Conservation (phyloP, 1,284 basidiomycete genomes). For the Ganoderma multipileum region DNA sequence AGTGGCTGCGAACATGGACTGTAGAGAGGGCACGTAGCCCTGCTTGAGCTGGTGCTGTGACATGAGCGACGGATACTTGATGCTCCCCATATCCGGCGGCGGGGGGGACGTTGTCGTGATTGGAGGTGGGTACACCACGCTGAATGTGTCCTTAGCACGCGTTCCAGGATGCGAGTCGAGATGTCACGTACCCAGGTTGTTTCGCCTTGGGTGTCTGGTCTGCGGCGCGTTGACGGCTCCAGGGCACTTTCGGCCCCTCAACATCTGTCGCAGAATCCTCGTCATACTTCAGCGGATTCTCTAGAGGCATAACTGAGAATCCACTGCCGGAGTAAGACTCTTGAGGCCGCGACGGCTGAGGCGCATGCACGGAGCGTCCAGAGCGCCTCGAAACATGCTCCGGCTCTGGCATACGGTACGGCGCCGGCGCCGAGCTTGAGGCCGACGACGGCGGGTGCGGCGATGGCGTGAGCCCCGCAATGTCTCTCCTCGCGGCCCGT, state of each 20-base stretch:
- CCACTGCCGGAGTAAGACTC: constrained; percentile 35
- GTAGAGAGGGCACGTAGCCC: constrained; percentile 67
- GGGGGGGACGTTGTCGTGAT: constrained; percentile 70
- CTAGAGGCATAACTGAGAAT: constrained; percentile 49
- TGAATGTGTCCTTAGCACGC: constrained; percentile 17
- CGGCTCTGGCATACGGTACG: constrained; percentile 26
- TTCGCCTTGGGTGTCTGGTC: constrained; percentile 35
- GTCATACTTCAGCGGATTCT: constrained; percentile 51
- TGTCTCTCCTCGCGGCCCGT: constrained; percentile 39
- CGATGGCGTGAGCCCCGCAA: constrained; percentile 29
- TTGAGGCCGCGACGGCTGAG: constrained; percentile 37
- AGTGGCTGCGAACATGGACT: constrained; percentile 55
- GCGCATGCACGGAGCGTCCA: constrained; percentile 31
- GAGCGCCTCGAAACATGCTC: constrained; percentile 16
- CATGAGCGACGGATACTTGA: constrained; percentile 71
- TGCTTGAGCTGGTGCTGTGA: constrained; percentile 72
- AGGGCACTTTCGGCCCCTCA: constrained; percentile 32
- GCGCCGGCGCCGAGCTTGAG: constrained; percentile 20
- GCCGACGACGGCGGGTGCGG: constrained; percentile 18
- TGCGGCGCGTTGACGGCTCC: constrained; percentile 24
- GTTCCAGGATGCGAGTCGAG: constrained; percentile 19
- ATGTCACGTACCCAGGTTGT: constrained; percentile 35
- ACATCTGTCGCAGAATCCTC: constrained; percentile 40
- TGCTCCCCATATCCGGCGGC: constrained; percentile 48
- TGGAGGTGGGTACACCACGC: constrained; percentile 42